Percentiles rank a stretch among this genome's conserved stretches.
Conservation (phyloP, 1,139 yeast genomes). For the Saccharomyces hybrid region DNA sequence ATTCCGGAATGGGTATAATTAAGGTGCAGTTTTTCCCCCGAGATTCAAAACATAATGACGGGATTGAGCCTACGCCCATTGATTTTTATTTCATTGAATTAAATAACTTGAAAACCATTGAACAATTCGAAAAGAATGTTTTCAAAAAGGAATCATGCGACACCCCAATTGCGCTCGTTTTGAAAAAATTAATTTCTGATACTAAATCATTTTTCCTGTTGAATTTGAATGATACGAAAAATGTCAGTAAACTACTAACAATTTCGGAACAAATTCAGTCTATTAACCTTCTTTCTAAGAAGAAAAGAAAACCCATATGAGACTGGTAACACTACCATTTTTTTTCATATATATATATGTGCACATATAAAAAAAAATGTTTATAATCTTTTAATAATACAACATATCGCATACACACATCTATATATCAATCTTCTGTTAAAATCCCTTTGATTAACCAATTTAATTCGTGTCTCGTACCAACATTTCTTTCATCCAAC, state of each 20-base stretch:
- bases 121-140: constrained; percentile 10
- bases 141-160: constrained; percentile 6
- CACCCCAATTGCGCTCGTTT: constrained; percentile 22
- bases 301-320: neutral
- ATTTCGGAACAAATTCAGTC: constrained; percentile 8
- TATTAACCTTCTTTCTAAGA: neutral
- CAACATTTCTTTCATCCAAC: constrained; percentile 38
- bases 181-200: constrained; percentile 22
- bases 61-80: constrained; percentile 6
- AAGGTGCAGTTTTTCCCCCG: constrained; percentile 18
- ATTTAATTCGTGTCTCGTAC: constrained; percentile 60
- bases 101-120: constrained; percentile 15
- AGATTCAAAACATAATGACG: neutral
- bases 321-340: neutral
- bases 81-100: constrained; percentile 27
- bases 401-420: neutral
- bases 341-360: neutral
- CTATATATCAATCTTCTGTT: constrained; percentile 18
- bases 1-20: constrained; percentile 21
- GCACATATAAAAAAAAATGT: neutral
- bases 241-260: constrained; percentile 8
- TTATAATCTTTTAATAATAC: constrained; percentile 1
- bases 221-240: constrained; percentile 9
- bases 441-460: constrained; percentile 60
- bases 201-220: constrained; percentile 24